A percentile compares a stretch with the other conserved stretches of the same genome.
Conservation (phyloP, 2,329 filamentous ascomycete species). For the Fusarium sp. region DNA sequence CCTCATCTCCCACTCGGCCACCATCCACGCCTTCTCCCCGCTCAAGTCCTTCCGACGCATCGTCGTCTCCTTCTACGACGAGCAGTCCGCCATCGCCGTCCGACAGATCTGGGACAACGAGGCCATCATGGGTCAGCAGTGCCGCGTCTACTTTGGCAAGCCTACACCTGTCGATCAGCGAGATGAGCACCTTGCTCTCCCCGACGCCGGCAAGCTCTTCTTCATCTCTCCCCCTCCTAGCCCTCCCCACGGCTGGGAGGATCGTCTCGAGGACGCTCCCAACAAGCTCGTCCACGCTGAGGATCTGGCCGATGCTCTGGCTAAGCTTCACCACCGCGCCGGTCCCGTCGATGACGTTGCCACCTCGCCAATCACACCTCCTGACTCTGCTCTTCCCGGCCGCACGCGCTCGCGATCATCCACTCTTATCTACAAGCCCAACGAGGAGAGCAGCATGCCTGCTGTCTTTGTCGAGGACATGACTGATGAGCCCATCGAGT, state of each 20-base stretch:
- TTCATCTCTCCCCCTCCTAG: conserved; percentile 78
- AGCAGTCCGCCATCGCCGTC: conserved; percentile 76
- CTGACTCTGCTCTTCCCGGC: conserved; percentile 44
- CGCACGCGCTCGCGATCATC: conserved; percentile 69
- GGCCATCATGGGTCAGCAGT: conserved; percentile 75
- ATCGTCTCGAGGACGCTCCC: conserved; percentile 75
- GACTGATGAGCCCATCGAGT: conserved; percentile 65
- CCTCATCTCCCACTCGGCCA: conserved; percentile 76
- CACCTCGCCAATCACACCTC: conserved; percentile 49
- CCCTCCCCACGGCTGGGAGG: conserved; percentile 77
- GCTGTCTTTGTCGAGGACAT: conserved; percentile 77
- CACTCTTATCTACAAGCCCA: conserved; percentile 74
- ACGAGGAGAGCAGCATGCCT: conserved; percentile 68
- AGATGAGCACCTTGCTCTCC: conserved; percentile 72
- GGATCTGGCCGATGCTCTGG: conserved; percentile 74
- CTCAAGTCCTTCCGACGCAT: conserved; percentile 87
- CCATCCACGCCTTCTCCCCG: conserved; percentile 82
- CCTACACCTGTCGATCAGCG: conserved; percentile 66
- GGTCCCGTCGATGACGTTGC: conserved; percentile 54
- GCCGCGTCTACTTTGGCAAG: conserved; percentile 77
- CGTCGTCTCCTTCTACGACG: conserved; percentile 80
- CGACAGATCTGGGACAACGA: conserved; percentile 81
- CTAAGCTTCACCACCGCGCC: conserved; percentile 67
- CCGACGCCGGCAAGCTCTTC: conserved; percentile 78
- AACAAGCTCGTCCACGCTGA: conserved; percentile 78